phyloP scores from a whole-genome alignment of 192 early-diverging fungal genomes.

The Chytriomyces sp. region DNA sequence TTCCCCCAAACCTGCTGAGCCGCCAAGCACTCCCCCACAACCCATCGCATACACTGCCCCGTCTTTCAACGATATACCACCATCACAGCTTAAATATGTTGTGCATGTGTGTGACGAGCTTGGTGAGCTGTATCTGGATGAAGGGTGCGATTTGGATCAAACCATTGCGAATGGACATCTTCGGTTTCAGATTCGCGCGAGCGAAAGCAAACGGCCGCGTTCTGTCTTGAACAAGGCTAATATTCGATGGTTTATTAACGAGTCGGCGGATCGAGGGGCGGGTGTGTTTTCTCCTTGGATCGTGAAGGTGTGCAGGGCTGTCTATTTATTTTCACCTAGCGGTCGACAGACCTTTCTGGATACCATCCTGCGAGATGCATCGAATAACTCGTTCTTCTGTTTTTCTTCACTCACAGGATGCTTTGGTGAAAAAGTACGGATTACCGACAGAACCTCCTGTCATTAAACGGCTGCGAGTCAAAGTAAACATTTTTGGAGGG shows the following conservation, averaged over 20 bases:
- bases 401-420: background rate
- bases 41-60: slow-evolving; percentile 9
- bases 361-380: too few relatives aligned
- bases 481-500: background rate
- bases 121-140: slow-evolving; percentile 55
- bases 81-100: slow-evolving; percentile 30
- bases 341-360: background rate
- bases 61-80: slow-evolving; percentile 23
- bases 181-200: slow-evolving; percentile 33
- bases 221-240: slow-evolving; percentile 73
- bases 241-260: slow-evolving; percentile 72
- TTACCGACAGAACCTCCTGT: slow-evolving; percentile 38
- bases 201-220: slow-evolving; percentile 59
- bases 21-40: slow-evolving; percentile 5
- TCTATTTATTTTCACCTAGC: background rate
- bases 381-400: background rate
- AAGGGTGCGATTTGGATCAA: slow-evolving; percentile 30
- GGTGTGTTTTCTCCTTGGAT: slow-evolving; percentile 78
- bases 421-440: slow-evolving; percentile 51
- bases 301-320: slow-evolving; percentile 54
- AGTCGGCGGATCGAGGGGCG: slow-evolving; percentile 61
- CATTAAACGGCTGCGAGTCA: slow-evolving; percentile 1
- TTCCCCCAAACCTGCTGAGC: slow-evolving; percentile 13
- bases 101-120: slow-evolving; percentile 58
- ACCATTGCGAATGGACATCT: slow-evolving; percentile 12